phyloP scores from a whole-genome alignment of 495 filamentous ascomycete species.

The Penicillium nucicola region DNA sequence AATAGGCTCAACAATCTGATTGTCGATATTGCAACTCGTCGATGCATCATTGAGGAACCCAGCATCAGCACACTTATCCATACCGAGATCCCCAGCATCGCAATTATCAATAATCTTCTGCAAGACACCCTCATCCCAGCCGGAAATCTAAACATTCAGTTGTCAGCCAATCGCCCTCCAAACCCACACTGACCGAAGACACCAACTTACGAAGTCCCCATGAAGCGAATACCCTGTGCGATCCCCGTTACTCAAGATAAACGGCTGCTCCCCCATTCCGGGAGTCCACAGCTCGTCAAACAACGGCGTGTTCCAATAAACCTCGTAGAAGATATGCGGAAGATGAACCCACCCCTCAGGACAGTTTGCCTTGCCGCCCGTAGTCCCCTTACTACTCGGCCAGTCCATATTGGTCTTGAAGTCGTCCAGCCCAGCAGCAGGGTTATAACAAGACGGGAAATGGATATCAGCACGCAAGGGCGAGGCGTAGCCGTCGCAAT shows the following conservation, averaged over 20 bases:
- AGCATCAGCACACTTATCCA: conserved; percentile 50
- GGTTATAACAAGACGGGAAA: conserved; percentile 49
- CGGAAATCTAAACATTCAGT: conserved; percentile 44
- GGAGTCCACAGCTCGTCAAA: conserved; percentile 46
- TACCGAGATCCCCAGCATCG: conserved; percentile 44
- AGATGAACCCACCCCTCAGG: conserved; percentile 34
- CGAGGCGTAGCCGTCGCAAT: conserved; percentile 46
- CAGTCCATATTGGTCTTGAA: conserved; percentile 13
- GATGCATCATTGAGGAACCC: conserved; percentile 28
- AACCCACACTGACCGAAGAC: no score
- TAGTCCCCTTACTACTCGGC: conserved; percentile 9
- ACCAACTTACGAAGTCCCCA: conserved; percentile 25
- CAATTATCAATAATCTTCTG: conserved; percentile 60
- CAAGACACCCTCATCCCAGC: conserved; percentile 62
- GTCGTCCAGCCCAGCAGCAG: conserved; percentile 6
- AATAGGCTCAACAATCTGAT: conserved; percentile 37
- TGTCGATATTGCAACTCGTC: conserved; percentile 46
- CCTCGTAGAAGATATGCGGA: conserved; percentile 68
- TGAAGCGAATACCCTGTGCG: conserved; percentile 26
- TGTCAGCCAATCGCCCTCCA: no score
- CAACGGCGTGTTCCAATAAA: conserved; percentile 58
- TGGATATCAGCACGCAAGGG: conserved; percentile 56
- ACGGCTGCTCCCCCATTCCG: conserved; percentile 30
- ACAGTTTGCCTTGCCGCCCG: conserved; percentile 11
- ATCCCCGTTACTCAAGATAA: conserved; percentile 44